Percentiles rank a stretch among this genome's conserved stretches.
These are phyloP conservation scores for Claviceps paspali DNA, from an alignment of 2,329 filamentous ascomycete species.

Conservation along the genomic window DNA sequence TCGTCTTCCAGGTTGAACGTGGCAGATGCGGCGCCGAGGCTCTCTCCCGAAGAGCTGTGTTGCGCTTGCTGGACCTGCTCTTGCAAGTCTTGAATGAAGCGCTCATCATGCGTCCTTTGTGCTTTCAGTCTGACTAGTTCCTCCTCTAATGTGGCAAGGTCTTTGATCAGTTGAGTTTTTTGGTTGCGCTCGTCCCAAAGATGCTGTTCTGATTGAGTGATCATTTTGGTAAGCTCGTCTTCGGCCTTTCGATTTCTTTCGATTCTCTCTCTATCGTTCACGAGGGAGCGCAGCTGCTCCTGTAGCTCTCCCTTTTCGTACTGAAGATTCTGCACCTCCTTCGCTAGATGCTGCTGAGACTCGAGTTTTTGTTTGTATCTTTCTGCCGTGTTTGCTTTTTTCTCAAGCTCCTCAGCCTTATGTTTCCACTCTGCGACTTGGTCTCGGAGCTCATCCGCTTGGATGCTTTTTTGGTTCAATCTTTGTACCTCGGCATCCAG, in stretches of 20 bases:
- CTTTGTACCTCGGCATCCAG: constrained; percentile 39
- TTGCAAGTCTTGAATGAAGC: constrained; percentile 41
- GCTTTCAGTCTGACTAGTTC: constrained; percentile 32
- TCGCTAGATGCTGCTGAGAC: constrained; percentile 36
- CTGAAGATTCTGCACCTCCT: constrained; percentile 38
- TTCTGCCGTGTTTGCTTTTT: constrained; percentile 48
- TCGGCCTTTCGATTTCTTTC: constrained; percentile 21
- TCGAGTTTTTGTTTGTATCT: constrained; percentile 49
- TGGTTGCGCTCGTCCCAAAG: constrained; percentile 28
- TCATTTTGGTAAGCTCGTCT: constrained; percentile 25
- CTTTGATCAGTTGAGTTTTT: constrained; percentile 30
- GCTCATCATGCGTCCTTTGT: constrained; percentile 34
- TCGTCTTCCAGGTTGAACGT: constrained; percentile 43
- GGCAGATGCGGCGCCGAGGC: constrained; percentile 7
- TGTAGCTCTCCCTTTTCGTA: constrained; percentile 39
- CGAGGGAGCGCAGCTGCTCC: constrained; percentile 27
- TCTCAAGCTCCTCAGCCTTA: constrained; percentile 41
- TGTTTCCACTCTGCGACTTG: constrained; percentile 44
- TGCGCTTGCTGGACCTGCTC: constrained; percentile 36
- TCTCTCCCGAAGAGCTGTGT: constrained; percentile 10
- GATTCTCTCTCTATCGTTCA: constrained; percentile 19
- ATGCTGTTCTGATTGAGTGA: constrained; percentile 25
- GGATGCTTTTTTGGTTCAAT: constrained; percentile 30
- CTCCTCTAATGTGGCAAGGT: constrained; percentile 28
- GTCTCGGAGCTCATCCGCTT: constrained; percentile 38